Evolutionary conservation across 2,329 filamentous ascomycete genomes (phyloP).

Genomic region (Colletotrichum godetiae): DNA sequence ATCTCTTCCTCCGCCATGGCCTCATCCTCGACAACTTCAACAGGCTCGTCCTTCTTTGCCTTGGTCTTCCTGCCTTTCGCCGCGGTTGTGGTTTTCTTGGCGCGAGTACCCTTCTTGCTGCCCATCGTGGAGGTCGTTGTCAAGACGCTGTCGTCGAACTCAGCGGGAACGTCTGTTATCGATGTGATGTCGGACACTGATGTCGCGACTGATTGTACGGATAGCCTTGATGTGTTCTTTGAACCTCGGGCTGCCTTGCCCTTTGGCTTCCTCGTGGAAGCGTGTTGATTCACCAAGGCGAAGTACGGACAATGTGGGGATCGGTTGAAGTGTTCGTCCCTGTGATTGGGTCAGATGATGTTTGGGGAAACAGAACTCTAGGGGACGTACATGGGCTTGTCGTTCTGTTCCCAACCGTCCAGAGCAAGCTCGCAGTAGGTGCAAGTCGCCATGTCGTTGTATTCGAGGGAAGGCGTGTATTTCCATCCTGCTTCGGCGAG

Average conservation of each 20-base stretch:
- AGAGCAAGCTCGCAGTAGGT: conserved; percentile 90
- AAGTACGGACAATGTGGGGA: conserved; percentile 88
- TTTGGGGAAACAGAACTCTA: neutral
- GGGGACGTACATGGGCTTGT: conserved; percentile 81
- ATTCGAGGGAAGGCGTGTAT: conserved; percentile 86
- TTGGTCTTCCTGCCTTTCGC: conserved; percentile 64
- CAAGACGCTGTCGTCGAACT: conserved; percentile 68
- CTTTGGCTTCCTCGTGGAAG: conserved; percentile 66
- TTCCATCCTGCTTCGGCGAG: conserved; percentile 95
- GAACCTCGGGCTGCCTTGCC: conserved; percentile 70
- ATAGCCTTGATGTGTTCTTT: conserved; percentile 73
- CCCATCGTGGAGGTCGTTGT: conserved; percentile 70
- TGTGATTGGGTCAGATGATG: conserved; percentile 47
- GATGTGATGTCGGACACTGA: conserved; percentile 61
- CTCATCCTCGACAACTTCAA: conserved; percentile 52
- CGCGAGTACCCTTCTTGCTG: conserved; percentile 60
- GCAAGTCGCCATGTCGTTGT: conserved; percentile 90
- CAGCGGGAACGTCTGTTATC: conserved; percentile 58
- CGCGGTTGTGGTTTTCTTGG: conserved; percentile 65
- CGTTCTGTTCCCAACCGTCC: conserved; percentile 93
- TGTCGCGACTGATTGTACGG: conserved; percentile 67
- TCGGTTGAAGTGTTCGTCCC: conserved; percentile 86
- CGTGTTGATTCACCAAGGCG: conserved; percentile 69
- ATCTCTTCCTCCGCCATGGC: neutral
- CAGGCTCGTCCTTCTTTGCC: conserved; percentile 63